Base-by-base conservation (phyloP, 495 filamentous ascomycete species). In the Penicillium robsamsonii region DNA sequence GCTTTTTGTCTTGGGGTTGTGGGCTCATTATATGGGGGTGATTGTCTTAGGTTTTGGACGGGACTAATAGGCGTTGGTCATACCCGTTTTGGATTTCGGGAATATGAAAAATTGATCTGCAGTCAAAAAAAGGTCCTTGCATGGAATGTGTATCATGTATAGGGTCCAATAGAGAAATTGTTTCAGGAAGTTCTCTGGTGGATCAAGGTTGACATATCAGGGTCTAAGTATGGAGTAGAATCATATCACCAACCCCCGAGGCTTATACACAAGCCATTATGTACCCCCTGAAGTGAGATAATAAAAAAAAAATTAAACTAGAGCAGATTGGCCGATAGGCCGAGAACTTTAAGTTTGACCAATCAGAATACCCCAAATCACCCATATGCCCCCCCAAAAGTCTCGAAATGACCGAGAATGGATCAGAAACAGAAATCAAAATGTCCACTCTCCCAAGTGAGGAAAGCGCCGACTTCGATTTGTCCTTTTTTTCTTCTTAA, bases 151-250 rank as follows among this genome's bases (percentile, higher is more conserved):
- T 37, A n/a, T 37, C 15, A 37, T 20, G 27, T 27, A 46, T 46
- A 30, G 29, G 5, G 29, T 18, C 7, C 43, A 46, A 29, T 46
- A 15, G 13, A 27, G 29, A 46, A 24, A 25, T 29, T 29, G 41
- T 12, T 20, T 22, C 41, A 43, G 27, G 45, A 37, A 15, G 13
- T 12, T 35, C 11, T 12, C 30, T 33, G 10, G 30, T 29, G 47
- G 47, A 50, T 35, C 33, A 22, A 13, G 46, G 35, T 50, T 37
- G 46, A 50, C 10, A 20, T 50, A 27, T 38, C 15, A 50, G 33
- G 13, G 33, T 38, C 46, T 8, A 12, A 11, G 15, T 27, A 22
- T 22, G 22, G 22, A 22, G 22, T 22, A 22, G 22, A 22, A 22
- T 22, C 1, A 22, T 1, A 22, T 22, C 22, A 22, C 22, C 22